Evolutionary conservation across 169 alveolate genomes (phyloP), one percentile per base, ranked within the genome.

Genomic region (Plasmodium chabaudi): DNA sequence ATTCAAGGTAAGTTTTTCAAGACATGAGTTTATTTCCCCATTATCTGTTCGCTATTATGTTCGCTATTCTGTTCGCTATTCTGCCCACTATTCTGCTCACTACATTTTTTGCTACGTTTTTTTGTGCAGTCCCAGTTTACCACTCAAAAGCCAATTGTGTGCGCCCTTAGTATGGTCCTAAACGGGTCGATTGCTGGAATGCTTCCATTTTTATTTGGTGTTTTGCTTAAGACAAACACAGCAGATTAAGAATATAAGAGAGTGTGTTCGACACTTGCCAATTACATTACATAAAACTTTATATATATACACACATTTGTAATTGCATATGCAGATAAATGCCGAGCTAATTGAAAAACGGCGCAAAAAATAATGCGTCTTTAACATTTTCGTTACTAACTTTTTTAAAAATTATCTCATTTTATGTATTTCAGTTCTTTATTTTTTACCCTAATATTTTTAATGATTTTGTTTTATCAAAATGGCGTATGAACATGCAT

Each of bases 181-280:
- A 95, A 94, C 51, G 97, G 97, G 21, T 79, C 93, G 17, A 84
- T 93, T 56, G 95, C 97, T 10, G 97, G 96, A 47, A 77, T 91
- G 59, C 95, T 95, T 15, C 94, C 97, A 4, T 95, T 89, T 88
- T 72, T 89, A 19, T 93, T 95, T 42, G 97, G 96, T 75, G 63
- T 93, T 56, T 19, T 91, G 19, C 69, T 93, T 56, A 91, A 88
- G 87, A 93, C 88, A 59, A 56, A 89, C 46, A 46, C 55, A n/a
- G 89, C 72, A 21, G 92, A 92, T 19, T 77, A 69, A 42, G 53
- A 63, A 19, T 64, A 21, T 51, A 47, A 64, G 9, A 53, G 23
- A 7, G 89, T 89, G 34, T 68, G 82, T 34, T 39, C 46, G 9
- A 86, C 0, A 34, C 0, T 34, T 34, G 7, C 4, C 42, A 3